Evolutionary conservation across 1,284 basidiomycete genomes (phyloP).

Genomic region (Coniferiporia weirii): DNA sequence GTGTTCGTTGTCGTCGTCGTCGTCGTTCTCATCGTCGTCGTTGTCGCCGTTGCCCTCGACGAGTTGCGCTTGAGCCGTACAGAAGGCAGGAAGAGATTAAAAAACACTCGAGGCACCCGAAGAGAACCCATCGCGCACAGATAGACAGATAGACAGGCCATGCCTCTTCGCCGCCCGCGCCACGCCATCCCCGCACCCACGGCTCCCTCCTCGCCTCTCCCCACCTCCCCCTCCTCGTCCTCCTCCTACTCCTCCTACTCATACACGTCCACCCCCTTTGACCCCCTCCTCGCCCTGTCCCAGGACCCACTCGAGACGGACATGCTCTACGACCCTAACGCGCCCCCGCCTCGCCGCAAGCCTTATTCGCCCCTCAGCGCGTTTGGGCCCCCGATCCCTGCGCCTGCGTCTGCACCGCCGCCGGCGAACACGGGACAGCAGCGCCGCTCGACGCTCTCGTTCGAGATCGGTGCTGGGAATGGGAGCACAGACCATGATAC

Average conservation of each 20-base stretch:
- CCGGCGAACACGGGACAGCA: background rate
- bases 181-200: background rate
- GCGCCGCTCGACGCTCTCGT: background rate
- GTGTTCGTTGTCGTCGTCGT: too few relatives aligned
- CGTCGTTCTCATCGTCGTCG: too few relatives aligned
- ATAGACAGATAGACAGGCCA: too few relatives aligned
- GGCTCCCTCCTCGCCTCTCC: background rate
- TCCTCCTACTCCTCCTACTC: too few relatives aligned
- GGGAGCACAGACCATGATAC: background rate
- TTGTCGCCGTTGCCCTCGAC: too few relatives aligned
- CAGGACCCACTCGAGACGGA: background rate
- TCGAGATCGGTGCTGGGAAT: constrained; percentile 2
- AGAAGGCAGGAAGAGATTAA: too few relatives aligned
- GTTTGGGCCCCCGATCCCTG: background rate
- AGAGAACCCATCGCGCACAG: background rate
- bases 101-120: too few relatives aligned
- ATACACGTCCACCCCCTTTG: background rate
- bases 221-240: background rate
- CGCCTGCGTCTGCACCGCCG: background rate
- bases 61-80: too few relatives aligned
- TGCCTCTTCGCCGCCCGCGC: background rate
- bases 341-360: constrained; percentile 3
- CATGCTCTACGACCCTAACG: constrained; percentile 10
- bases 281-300: background rate
- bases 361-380: background rate